Percentiles rank a stretch among this genome's conserved stretches.
Conservation (phyloP, 345 rosid genomes). For the Syzygium grande region DNA sequence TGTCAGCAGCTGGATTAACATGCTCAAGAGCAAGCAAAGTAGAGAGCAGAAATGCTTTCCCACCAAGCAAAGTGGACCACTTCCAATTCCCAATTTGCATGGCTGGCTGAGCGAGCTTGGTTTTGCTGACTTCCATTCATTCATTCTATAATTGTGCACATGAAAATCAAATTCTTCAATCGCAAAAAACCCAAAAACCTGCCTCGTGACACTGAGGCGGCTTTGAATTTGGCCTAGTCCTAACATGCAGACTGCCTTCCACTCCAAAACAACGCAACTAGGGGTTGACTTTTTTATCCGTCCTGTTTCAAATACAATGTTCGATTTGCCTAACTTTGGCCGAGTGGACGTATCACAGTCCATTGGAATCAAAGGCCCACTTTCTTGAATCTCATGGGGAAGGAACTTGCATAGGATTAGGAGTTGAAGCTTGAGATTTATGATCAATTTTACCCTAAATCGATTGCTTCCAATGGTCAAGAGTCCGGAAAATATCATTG, state of each 20-base stretch:
- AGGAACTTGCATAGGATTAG: background rate
- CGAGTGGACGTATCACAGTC: background rate
- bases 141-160: too few relatives aligned
- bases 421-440: background rate
- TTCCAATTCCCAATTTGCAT: background rate
- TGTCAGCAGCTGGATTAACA: background rate
- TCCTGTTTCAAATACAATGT: background rate
- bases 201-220: background rate
- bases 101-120: background rate
- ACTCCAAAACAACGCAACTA: background rate
- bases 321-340: background rate
- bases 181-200: background rate
- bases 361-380: background rate
- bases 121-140: background rate
- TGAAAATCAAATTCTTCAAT: background rate
- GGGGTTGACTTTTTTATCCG: background rate
- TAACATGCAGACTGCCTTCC: background rate
- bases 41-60: background rate
- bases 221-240: background rate
- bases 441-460: background rate
- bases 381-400: background rate
- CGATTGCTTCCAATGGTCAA: background rate
- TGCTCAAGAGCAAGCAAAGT: background rate
- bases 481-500: rapidly evolving
- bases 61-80: background rate